phyloP scores from a whole-genome alignment of 2,329 filamentous ascomycete species.

The Aspergillus pseudonomiae region DNA sequence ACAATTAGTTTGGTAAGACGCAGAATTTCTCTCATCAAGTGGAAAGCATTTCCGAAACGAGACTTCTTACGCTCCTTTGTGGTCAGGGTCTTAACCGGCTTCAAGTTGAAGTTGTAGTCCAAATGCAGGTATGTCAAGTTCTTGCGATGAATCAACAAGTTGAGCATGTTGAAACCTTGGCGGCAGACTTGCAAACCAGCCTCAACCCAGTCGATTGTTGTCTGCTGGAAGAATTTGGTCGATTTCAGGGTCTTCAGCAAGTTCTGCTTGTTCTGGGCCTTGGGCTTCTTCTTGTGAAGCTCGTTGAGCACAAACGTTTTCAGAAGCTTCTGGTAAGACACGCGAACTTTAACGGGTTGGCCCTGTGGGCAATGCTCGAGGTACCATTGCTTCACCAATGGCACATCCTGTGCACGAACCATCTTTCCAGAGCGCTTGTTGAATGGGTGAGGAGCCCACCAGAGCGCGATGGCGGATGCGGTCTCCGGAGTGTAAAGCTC shows the following conservation, averaged over 20 bases:
- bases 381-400: conserved; percentile 97
- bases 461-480: conserved; percentile 85
- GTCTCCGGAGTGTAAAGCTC: conserved; percentile 89
- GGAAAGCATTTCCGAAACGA: conserved; percentile 97
- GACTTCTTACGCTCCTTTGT: conserved; percentile 99
- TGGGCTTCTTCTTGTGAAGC: conserved; percentile 91
- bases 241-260: conserved; percentile 86
- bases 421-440: conserved; percentile 91
- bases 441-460: conserved; percentile 98
- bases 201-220: conserved; percentile 98
- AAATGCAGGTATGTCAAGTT: conserved; percentile 97
- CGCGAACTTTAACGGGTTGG: conserved; percentile 93
- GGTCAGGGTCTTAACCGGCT: conserved; percentile 96
- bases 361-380: conserved; percentile 89
- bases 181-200: conserved; percentile 96
- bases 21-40: conserved; percentile 96
- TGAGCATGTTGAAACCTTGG: conserved; percentile 99
- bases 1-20: conserved; percentile 96
- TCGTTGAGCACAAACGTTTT: conserved; percentile 97
- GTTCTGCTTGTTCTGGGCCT: conserved; percentile 94
- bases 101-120: conserved; percentile 99
- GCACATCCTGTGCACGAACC: conserved; percentile 96
- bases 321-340: conserved; percentile 96
- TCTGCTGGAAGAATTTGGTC: conserved; percentile 99
- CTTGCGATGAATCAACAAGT: conserved; percentile 95